phyloP scores from a whole-genome alignment of 176 grass and related monocot genomes.

The Pontederia crassipes region DNA sequence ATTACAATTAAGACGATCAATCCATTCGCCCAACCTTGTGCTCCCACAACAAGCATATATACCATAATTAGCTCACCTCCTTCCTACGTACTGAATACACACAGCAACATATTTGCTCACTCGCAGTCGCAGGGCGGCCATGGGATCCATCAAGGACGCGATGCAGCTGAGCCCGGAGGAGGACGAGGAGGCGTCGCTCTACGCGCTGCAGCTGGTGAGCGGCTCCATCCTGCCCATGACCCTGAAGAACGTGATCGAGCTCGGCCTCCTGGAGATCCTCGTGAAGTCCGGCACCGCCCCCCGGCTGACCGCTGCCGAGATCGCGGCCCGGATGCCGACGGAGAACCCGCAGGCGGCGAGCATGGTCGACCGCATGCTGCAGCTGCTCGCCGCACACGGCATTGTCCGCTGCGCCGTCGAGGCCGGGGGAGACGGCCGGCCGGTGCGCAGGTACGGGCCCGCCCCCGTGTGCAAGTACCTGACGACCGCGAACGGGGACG shows the following conservation, averaged over 20 bases:
- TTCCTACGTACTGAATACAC: too few species aligned
- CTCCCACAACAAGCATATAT: too few species aligned
- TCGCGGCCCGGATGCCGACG: slow-evolving; percentile 46
- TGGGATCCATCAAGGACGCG: slow-evolving; percentile 16
- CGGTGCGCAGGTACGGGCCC: slow-evolving; percentile 30
- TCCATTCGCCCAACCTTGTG: too few species aligned
- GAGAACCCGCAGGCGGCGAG: slow-evolving; percentile 33
- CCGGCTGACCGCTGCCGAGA: slow-evolving; percentile 33
- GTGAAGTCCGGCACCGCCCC: slow-evolving; percentile 12
- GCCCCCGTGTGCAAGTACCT: slow-evolving; percentile 79
- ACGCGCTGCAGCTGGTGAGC: slow-evolving; percentile 52
- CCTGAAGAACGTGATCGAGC: slow-evolving; percentile 82
- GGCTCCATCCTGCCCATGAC: slow-evolving; percentile 93
- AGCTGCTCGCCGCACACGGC: slow-evolving; percentile 58
- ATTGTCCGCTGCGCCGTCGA: slow-evolving; percentile 46
- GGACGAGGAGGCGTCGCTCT: slow-evolving; percentile 88
- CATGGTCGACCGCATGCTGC: slow-evolving; percentile 92
- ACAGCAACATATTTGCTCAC: too few species aligned
- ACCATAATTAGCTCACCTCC: too few species aligned
- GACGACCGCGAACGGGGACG: slow-evolving; percentile 75
- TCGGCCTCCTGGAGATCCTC: slow-evolving; percentile 62
- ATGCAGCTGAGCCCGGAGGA: slow-evolving; percentile 9
- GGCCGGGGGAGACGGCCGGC: slow-evolving; percentile 33
- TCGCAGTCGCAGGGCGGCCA: too few species aligned
- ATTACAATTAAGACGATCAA: too few species aligned